Evolutionary conservation across 148 eudicot species (phyloP).

Genomic region (Vaccinium corymbosum): DNA sequence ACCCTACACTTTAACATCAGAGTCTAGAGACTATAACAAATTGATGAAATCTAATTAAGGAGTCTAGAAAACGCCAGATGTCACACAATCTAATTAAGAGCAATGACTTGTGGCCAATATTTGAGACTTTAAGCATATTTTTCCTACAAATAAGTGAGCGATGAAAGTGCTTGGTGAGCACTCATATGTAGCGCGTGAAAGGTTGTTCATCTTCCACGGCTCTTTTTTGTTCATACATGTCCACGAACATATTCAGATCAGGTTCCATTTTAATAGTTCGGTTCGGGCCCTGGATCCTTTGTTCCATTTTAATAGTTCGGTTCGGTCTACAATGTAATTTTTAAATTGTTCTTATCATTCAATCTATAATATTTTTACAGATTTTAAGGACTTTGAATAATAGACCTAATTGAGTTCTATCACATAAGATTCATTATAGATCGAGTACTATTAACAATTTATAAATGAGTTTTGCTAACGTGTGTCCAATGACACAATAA

Average conservation of each 20-base stretch:
- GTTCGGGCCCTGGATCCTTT: no score
- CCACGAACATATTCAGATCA: neutral
- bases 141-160: neutral
- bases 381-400: no score
- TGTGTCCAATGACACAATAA: no score
- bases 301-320: no score
- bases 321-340: no score
- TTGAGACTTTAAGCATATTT: neutral
- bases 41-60: neutral
- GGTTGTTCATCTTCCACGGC: slow-evolving; percentile 3
- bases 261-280: no score
- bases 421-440: neutral
- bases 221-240: neutral
- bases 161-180: neutral
- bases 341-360: no score
- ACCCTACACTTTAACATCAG: no score
- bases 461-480: no score
- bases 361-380: no score
- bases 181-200: neutral
- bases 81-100: neutral
- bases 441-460: neutral
- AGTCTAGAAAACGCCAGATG: neutral
- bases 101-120: neutral
- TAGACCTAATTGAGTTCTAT: no score
- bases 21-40: neutral